Evolutionary conservation across 768 basidiomycete species (phyloP).

Genomic region (Lepiota venenata): DNA sequence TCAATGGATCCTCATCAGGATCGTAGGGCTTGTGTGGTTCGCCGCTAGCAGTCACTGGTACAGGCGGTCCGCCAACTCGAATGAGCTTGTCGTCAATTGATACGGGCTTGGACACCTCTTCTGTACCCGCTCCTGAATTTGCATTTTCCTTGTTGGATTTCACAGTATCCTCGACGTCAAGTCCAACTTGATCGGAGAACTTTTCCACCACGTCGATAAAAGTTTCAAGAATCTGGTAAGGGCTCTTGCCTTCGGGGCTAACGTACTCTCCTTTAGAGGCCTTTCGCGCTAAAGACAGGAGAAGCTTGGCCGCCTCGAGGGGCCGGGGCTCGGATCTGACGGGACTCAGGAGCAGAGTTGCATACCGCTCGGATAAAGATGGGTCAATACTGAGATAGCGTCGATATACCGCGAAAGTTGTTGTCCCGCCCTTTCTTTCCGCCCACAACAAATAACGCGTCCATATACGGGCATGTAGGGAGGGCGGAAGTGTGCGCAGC

Average conservation of each 20-base stretch:
- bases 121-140: constrained; percentile 43
- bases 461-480: constrained; percentile 91
- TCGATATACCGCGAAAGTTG: constrained; percentile 79
- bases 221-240: constrained; percentile 90
- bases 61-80: constrained; percentile 66
- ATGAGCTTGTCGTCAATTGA: constrained; percentile 62
- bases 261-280: constrained; percentile 80
- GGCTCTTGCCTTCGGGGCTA: constrained; percentile 91
- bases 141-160: constrained; percentile 49
- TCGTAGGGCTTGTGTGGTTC: constrained; percentile 55
- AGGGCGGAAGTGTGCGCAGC: constrained; percentile 88
- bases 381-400: constrained; percentile 86
- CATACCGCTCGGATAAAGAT: constrained; percentile 76
- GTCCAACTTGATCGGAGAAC: constrained; percentile 88
- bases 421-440: constrained; percentile 74
- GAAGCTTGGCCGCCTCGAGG: constrained; percentile 89
- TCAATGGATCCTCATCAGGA: constrained; percentile 81
- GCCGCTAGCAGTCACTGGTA: constrained; percentile 47
- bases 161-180: constrained; percentile 75
- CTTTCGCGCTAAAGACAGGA: constrained; percentile 80
- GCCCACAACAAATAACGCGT: constrained; percentile 91
- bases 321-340: constrained; percentile 60
- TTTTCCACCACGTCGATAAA: constrained; percentile 91
- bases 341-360: constrained; percentile 63
- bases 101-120: constrained; percentile 27